Percentiles rank a stretch among this genome's conserved stretches.
Conservation (phyloP, 768 basidiomycete genomes). For the Exsudoporus frostii region DNA sequence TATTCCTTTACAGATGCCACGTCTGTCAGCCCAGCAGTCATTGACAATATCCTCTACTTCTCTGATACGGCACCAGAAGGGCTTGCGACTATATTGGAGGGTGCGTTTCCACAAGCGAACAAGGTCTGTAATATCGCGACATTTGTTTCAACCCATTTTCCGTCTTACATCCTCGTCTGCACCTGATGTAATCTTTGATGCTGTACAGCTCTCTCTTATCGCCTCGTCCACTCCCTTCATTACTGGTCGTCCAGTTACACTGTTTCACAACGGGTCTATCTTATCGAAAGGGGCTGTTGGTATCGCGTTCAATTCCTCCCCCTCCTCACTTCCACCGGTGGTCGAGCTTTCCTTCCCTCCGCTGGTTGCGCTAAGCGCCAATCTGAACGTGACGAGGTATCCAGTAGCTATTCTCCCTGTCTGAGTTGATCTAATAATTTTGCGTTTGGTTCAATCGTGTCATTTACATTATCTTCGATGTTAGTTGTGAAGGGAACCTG, state of each 20-base stretch:
- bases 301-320: constrained; percentile 41
- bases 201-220: constrained; percentile 58
- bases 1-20: neutral
- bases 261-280: constrained; percentile 56
- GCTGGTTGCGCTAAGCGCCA: constrained; percentile 40
- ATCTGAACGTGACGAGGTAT: constrained; percentile 55
- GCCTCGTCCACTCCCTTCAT: constrained; percentile 77
- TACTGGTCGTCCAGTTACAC: constrained; percentile 69
- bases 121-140: constrained; percentile 40
- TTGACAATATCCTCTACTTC: constrained; percentile 44
- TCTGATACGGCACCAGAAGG: constrained; percentile 60
- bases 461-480: neutral
- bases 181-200: neutral
- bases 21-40: constrained; percentile 14
- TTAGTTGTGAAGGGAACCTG: constrained; percentile 67
- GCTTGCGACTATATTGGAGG: constrained; percentile 41
- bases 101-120: constrained; percentile 40
- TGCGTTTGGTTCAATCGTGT: neutral
- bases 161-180: neutral
- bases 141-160: neutral
- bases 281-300: constrained; percentile 69
- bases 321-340: constrained; percentile 6
- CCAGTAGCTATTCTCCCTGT: neutral
- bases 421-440: neutral
- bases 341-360: constrained; percentile 36